Evolutionary conservation across 2,329 filamentous ascomycete species (phyloP), one percentile per base, ranked within the genome.

Genomic region (Fusarium praegraminearum): DNA sequence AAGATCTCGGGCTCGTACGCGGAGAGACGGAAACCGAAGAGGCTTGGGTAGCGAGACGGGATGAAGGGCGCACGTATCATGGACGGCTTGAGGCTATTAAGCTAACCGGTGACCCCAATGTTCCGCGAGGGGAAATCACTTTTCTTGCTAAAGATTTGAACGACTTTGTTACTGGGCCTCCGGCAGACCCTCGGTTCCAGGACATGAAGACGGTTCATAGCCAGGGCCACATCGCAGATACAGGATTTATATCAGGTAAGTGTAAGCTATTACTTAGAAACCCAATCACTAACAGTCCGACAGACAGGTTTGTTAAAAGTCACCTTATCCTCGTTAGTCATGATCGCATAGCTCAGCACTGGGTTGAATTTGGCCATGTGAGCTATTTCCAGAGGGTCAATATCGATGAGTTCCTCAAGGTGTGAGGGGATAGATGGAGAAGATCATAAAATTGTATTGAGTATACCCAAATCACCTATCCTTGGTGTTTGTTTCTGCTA

Each of bases 31-130:
- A 90, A 71, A 80, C 80, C 7, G 78, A 83, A 18, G 78, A 80
- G 12, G 80, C 79, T n/a, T 87, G 83, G 77, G 74, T 83, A 35
- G 72, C 75, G 36, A 81, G 86, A 20, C 82, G 83, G 50, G 75
- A 78, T 2, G 80, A 84, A 16, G 82, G 83, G 28, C 80, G 81
- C 16, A 81, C 88, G 2, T 89, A 92, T 70, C 84, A 83, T 15
- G 93, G 93, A 7, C 84, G 89, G 3, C 79, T 98, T 5, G 90
- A 94, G 77, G 95, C 92, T 0, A 89, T 98, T 75, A 98, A 98
- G 78, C 82, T 99, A 35, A 98, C 95, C 0, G 95, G 95, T 1
- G 95, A 99, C 75, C 89, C 91, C 0, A 97, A 98, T 71, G 89
- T 98, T 16, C 95, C 95, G 0, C 86, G 94, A 11, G 95, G 94